Conservation (phyloP, 768 basidiomycete genomes). For the Boletus pseudo-olivaceus region DNA sequence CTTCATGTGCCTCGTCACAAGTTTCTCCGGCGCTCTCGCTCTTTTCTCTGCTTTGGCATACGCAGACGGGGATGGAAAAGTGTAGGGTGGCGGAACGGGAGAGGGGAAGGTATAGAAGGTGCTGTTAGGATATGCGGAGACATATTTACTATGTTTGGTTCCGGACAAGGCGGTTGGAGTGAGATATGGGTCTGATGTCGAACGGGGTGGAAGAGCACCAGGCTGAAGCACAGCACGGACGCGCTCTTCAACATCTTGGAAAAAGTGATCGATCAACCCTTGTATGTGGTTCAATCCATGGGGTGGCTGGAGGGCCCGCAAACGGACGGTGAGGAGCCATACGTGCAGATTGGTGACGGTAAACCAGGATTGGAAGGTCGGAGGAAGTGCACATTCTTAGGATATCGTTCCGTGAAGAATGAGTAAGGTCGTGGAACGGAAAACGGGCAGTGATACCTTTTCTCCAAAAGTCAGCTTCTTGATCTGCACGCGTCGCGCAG, state of each 20-base stretch:
- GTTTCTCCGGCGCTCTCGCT: slow-evolving; percentile 64
- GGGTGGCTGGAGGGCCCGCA: slow-evolving; percentile 73
- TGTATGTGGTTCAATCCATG: slow-evolving; percentile 71
- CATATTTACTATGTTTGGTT: slow-evolving; percentile 12
- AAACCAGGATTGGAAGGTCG: slow-evolving; percentile 97
- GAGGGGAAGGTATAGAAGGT: slow-evolving; percentile 28
- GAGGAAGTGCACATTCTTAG: slow-evolving; percentile 78
- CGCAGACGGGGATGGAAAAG: slow-evolving; percentile 26
- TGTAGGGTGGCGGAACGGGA: slow-evolving; percentile 23
- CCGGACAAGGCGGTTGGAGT: slow-evolving; percentile 2
- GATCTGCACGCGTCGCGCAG: slow-evolving; percentile 55
- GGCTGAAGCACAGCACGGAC: slow-evolving; percentile 78
- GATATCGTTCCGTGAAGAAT: neutral
- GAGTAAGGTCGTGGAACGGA: neutral
- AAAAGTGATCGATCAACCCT: slow-evolving; percentile 90
- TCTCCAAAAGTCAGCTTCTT: slow-evolving; percentile 61
- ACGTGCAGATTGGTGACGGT: slow-evolving; percentile 89
- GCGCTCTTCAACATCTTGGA: slow-evolving; percentile 88
- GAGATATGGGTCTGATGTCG: slow-evolving; percentile 9
- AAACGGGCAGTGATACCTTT: slow-evolving; percentile 43
- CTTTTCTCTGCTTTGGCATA: slow-evolving; percentile 29
- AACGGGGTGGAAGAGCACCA: slow-evolving; percentile 29
- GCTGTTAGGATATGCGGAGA: slow-evolving; percentile 22
- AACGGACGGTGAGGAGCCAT: slow-evolving; percentile 84
- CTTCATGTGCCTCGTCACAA: slow-evolving; percentile 86